Evolutionary conservation across 1,284 basidiomycete genomes (phyloP).

Genomic region (Irpex sp.): DNA sequence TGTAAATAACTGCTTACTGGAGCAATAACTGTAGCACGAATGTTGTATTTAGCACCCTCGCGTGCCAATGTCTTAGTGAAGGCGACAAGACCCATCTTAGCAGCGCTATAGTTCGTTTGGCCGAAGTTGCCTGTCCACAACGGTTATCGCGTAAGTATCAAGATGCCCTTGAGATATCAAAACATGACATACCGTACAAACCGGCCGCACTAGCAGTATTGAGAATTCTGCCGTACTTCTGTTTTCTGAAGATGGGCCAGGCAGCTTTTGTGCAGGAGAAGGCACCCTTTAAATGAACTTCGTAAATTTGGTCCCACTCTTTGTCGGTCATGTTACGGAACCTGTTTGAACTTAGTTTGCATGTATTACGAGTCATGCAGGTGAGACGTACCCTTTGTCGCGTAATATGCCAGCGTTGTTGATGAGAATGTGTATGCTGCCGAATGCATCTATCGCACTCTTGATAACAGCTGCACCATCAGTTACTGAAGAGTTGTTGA

Average conservation of each 20-base stretch:
- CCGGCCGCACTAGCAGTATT: slow-evolving; percentile 92
- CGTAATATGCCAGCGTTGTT: slow-evolving; percentile 98
- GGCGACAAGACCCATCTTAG: slow-evolving; percentile 86
- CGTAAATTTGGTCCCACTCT: slow-evolving; percentile 84
- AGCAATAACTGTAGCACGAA: slow-evolving; percentile 85
- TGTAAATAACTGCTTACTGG: slow-evolving; percentile 54
- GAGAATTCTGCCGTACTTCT: slow-evolving; percentile 90
- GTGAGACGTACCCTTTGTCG: slow-evolving; percentile 63
- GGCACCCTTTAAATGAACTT: slow-evolving; percentile 94
- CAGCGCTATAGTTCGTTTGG: slow-evolving; percentile 91
- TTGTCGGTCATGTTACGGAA: slow-evolving; percentile 93
- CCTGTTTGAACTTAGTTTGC: slow-evolving; percentile 31
- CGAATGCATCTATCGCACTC: slow-evolving; percentile 86
- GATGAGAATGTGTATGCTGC: slow-evolving; percentile 78
- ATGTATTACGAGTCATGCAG: not conserved
- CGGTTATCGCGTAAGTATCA: not conserved
- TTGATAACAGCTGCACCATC: slow-evolving; percentile 89
- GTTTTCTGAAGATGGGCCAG: slow-evolving; percentile 95
- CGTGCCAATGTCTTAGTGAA: slow-evolving; percentile 92
- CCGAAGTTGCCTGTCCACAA: slow-evolving; percentile 83
- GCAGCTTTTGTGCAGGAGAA: slow-evolving; percentile 95
- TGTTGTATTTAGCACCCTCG: slow-evolving; percentile 93
- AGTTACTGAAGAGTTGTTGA: slow-evolving; percentile 86
- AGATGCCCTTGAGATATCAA: not conserved
- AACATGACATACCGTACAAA: slow-evolving; percentile 56